Percentiles rank a stretch among this genome's conserved stretches.
phyloP scores from a whole-genome alignment of 2,329 filamentous ascomycete species.

The Paracoccidioides lutzii region DNA sequence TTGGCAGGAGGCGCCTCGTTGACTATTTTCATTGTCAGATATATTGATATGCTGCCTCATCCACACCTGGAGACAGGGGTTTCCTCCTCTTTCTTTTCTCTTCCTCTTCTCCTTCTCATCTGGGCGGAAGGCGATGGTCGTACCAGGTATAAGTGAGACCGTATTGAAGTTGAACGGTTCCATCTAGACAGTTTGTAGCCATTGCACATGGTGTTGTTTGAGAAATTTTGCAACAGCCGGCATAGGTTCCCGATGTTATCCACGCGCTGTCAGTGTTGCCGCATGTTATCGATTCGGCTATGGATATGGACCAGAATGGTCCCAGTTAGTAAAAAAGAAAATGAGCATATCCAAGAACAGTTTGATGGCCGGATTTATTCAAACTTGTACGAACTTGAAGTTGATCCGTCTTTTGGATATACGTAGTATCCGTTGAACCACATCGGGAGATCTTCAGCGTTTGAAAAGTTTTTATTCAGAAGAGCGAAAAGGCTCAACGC shows the following conservation, averaged over 20 bases:
- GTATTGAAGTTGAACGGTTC: background rate
- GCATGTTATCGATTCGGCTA: conserved; percentile 3
- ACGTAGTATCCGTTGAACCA: conserved; percentile 5
- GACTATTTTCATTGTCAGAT: background rate
- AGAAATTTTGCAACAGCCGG: background rate
- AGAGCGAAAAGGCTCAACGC: background rate
- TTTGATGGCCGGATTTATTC: background rate
- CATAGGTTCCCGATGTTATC: background rate
- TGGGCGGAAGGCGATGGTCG: background rate
- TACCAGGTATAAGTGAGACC: background rate
- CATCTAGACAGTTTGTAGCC: background rate
- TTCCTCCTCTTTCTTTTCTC: background rate
- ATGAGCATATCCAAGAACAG: background rate
- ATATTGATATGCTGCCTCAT: background rate
- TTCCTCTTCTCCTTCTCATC: background rate
- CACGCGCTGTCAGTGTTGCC: background rate
- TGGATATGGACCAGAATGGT: background rate
- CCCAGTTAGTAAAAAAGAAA: background rate
- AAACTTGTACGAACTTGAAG: background rate
- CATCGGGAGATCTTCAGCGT: background rate
- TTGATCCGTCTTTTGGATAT: background rate
- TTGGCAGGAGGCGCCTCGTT: background rate
- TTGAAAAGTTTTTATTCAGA: background rate
- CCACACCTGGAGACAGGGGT: background rate
- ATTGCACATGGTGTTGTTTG: background rate